These are phyloP conservation scores for Zychaea mexicana DNA, from an alignment of 371 early-diverging fungal species.

Conservation along the genomic window DNA sequence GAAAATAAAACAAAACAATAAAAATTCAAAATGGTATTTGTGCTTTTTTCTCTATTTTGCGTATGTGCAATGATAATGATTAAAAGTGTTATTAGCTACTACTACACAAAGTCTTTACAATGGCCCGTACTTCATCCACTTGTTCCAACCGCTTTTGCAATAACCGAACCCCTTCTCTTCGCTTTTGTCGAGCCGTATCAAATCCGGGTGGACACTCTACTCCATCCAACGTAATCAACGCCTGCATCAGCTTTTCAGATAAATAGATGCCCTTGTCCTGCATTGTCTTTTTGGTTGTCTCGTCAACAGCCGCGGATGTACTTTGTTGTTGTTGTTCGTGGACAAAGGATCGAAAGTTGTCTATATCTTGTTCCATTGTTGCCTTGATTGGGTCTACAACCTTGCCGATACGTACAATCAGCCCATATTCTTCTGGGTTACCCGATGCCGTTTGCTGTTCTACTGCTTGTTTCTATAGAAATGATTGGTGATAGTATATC, in stretches of 20 bases:
- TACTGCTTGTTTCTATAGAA: constrained; percentile 40
- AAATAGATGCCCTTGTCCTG: constrained; percentile 50
- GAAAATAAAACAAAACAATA: no score
- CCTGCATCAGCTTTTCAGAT: constrained; percentile 61
- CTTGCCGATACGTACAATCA: constrained; percentile 35
- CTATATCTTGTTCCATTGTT: constrained; percentile 19
- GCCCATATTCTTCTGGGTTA: constrained; percentile 50
- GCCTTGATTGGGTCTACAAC: constrained; percentile 23
- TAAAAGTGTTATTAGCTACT: not conserved
- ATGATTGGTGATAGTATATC: no score
- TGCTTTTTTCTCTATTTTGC: no score
- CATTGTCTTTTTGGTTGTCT: constrained; percentile 40
- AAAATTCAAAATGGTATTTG: no score
- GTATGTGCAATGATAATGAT: no score
- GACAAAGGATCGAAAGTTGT: constrained; percentile 17
- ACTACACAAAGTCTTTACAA: constrained; percentile 7
- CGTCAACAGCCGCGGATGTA: constrained; percentile 3
- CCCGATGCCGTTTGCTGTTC: constrained; percentile 54
- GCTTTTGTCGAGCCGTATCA: constrained; percentile 58
- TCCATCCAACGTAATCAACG: constrained; percentile 55
- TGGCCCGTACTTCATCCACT: constrained; percentile 46
- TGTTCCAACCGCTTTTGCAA: constrained; percentile 52
- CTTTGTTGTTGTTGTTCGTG: not conserved
- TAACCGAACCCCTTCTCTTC: constrained; percentile 59
- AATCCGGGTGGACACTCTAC: constrained; percentile 58